Conservation (phyloP, 768 basidiomycete species). For the Lactarius sp. region DNA sequence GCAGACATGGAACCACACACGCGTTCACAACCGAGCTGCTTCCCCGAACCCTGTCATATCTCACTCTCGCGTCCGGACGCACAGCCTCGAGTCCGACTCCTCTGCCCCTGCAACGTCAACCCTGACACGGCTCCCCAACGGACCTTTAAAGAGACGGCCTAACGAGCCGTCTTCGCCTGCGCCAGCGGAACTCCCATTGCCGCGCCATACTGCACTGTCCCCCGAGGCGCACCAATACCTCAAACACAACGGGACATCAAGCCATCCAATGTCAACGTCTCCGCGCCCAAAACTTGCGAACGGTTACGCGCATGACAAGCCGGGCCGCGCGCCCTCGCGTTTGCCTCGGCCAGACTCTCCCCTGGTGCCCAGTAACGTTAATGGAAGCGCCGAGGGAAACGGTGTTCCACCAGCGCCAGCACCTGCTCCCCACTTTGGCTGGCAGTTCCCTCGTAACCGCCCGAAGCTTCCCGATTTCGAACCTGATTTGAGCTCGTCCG, state of each 20-base stretch:
- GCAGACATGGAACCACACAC: slow-evolving; percentile 24
- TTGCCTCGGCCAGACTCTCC: slow-evolving; percentile 16
- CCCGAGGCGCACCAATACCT: not conserved
- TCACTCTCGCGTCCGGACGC: slow-evolving; percentile 22
- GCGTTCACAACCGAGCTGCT: slow-evolving; percentile 23
- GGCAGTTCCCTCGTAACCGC: slow-evolving; percentile 37
- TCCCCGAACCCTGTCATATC: slow-evolving; percentile 22
- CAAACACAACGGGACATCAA: slow-evolving; percentile 6
- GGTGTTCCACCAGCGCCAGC: slow-evolving; percentile 22
- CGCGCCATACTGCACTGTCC: not conserved
- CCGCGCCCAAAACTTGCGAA: not conserved
- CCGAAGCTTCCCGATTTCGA: slow-evolving; percentile 39
- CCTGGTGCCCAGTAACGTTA: not conserved
- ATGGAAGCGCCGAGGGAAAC: slow-evolving; percentile 16
- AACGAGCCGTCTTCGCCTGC: not conserved
- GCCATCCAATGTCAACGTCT: not conserved
- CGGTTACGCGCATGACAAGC: slow-evolving; percentile 6
- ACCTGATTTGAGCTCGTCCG: slow-evolving; percentile 32
- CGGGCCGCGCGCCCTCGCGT: not conserved
- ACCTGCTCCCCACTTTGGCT: slow-evolving; percentile 33
- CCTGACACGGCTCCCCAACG: not conserved
- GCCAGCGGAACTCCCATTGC: not conserved
- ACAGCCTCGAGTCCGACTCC: slow-evolving; percentile 13
- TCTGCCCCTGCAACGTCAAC: slow-evolving; percentile 1
- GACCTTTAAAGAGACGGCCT: not conserved